Evolutionary conservation across 805 yeast species (phyloP).

Genomic region (Lachancea mirantina): DNA sequence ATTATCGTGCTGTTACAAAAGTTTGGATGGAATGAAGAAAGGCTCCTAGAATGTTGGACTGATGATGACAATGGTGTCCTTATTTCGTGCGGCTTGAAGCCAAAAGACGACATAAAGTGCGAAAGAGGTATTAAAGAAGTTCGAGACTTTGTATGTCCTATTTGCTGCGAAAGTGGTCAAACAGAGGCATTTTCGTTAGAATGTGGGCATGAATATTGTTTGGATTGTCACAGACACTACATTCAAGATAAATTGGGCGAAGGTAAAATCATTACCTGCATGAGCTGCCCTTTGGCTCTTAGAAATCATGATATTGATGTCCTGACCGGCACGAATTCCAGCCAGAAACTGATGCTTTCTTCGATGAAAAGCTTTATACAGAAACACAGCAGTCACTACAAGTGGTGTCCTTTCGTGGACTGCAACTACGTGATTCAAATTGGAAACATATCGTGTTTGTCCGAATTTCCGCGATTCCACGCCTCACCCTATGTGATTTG

Average conservation of each 20-base stretch:
- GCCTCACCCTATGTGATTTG: slow-evolving; percentile 66
- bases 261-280: slow-evolving; percentile 56
- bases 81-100: slow-evolving; percentile 30
- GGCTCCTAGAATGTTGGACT: slow-evolving; percentile 48
- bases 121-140: slow-evolving; percentile 13
- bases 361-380: slow-evolving; percentile 47
- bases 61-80: slow-evolving; percentile 35
- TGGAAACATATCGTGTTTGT: slow-evolving; percentile 22
- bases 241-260: slow-evolving; percentile 37
- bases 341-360: slow-evolving; percentile 28
- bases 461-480: slow-evolving; percentile 24
- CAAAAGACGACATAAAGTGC: background rate
- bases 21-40: slow-evolving; percentile 55
- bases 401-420: slow-evolving; percentile 84
- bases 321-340: slow-evolving; percentile 31
- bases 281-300: slow-evolving; percentile 43
- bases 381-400: slow-evolving; percentile 40
- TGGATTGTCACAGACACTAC: slow-evolving; percentile 59
- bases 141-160: slow-evolving; percentile 43
- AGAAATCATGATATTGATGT: slow-evolving; percentile 36
- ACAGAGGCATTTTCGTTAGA: slow-evolving; percentile 41
- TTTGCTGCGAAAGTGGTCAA: slow-evolving; percentile 62
- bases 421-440: slow-evolving; percentile 54
- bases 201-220: slow-evolving; percentile 70
- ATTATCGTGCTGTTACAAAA: slow-evolving; percentile 40